phyloP scores from a whole-genome alignment of 2,329 filamentous ascomycete genomes.

The Sclerotinia trifoliorum region DNA sequence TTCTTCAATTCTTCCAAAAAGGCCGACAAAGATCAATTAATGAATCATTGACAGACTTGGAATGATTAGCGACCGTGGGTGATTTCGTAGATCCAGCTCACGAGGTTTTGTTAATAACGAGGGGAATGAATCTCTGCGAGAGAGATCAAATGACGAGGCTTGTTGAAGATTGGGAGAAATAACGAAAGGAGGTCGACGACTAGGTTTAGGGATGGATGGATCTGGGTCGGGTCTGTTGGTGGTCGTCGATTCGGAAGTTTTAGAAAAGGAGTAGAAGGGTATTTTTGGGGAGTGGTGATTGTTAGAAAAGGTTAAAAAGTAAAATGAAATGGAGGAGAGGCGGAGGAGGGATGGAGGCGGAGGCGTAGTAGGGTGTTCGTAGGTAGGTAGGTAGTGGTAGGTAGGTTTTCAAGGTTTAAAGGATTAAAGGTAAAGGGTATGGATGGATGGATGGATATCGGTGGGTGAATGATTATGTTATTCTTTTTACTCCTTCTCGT shows the following conservation, averaged over 20 bases:
- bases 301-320: neutral
- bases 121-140: conserved; percentile 14
- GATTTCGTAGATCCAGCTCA: conserved; percentile 21
- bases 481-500: neutral
- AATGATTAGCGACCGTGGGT: conserved; percentile 22
- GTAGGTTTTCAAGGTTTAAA: neutral
- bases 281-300: neutral
- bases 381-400: neutral
- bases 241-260: conserved; percentile 1
- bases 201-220: neutral
- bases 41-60: conserved; percentile 13
- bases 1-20: conserved; percentile 14
- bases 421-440: neutral
- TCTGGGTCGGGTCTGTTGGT: conserved; percentile 8
- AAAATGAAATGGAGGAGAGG: conserved; percentile 15
- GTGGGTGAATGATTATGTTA: neutral
- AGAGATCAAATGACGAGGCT: conserved; percentile 10
- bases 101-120: conserved; percentile 14
- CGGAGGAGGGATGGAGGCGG: conserved; percentile 13
- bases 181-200: conserved; percentile 19
- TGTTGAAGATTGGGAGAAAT: neutral
- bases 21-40: conserved; percentile 4
- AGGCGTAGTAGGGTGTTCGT: neutral
- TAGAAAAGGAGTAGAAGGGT: too few relatives aligned
- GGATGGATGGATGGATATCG: neutral